These are phyloP conservation scores for Saccharomyces uvarum DNA, from an alignment of 1,139 yeast species.

Conservation along the genomic window DNA sequence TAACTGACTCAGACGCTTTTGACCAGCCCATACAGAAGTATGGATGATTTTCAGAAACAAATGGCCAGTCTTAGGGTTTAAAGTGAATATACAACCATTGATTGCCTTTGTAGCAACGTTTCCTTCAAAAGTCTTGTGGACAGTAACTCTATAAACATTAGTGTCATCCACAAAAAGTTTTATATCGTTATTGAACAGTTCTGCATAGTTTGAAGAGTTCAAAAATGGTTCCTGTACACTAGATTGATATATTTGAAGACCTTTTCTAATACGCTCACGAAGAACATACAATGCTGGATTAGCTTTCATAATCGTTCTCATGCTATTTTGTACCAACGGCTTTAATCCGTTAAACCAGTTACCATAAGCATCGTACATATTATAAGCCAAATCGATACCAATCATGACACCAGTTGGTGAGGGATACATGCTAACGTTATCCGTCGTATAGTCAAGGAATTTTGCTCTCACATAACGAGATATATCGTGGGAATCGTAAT, in stretches of 20 bases:
- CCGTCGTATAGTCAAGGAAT: slow-evolving; percentile 86
- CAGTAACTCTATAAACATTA: slow-evolving; percentile 88
- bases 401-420: slow-evolving; percentile 88
- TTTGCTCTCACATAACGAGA: slow-evolving; percentile 91
- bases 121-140: slow-evolving; percentile 89
- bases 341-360: slow-evolving; percentile 96
- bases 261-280: slow-evolving; percentile 89
- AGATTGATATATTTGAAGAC: slow-evolving; percentile 84
- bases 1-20: slow-evolving; percentile 83
- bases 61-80: slow-evolving; percentile 88
- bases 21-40: slow-evolving; percentile 96
- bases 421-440: slow-evolving; percentile 78
- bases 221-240: slow-evolving; percentile 90
- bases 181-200: slow-evolving; percentile 73
- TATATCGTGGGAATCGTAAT: slow-evolving; percentile 94
- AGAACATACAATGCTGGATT: slow-evolving; percentile 90
- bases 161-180: slow-evolving; percentile 87
- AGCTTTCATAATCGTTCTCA: slow-evolving; percentile 90
- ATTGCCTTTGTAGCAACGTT: slow-evolving; percentile 87
- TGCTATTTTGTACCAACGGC: slow-evolving; percentile 80
- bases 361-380: slow-evolving; percentile 93
- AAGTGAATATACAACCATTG: slow-evolving; percentile 85
- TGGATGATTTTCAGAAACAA: slow-evolving; percentile 82
- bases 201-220: slow-evolving; percentile 84
- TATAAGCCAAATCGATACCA: slow-evolving; percentile 89